These are phyloP conservation scores for Diaporthe citriasiana DNA, from an alignment of 2,329 filamentous ascomycete species.

Conservation along the genomic window DNA sequence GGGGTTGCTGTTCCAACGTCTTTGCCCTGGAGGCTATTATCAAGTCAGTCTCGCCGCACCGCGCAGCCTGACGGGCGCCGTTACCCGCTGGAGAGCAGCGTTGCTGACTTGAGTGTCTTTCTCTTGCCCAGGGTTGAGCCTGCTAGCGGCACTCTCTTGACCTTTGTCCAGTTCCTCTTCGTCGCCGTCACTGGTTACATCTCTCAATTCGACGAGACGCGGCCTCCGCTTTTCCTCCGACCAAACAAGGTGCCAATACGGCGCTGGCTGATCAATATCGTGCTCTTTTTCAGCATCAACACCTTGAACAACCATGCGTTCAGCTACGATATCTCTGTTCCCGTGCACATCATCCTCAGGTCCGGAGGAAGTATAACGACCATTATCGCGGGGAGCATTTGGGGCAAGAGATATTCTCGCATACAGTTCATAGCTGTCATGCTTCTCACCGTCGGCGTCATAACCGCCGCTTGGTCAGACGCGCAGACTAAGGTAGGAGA, in stretches of 20 bases:
- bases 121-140: slow-evolving; percentile 77
- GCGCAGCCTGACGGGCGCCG: background rate
- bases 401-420: slow-evolving; percentile 85
- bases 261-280: slow-evolving; percentile 90
- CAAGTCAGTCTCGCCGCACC: slow-evolving; percentile 74
- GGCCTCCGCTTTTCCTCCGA: slow-evolving; percentile 79
- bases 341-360: slow-evolving; percentile 95
- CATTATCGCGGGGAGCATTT: slow-evolving; percentile 89
- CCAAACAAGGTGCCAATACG: slow-evolving; percentile 84
- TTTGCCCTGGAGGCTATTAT: slow-evolving; percentile 96
- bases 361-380: slow-evolving; percentile 97
- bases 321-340: slow-evolving; percentile 95
- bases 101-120: slow-evolving; percentile 44
- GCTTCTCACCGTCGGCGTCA: slow-evolving; percentile 87
- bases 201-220: slow-evolving; percentile 77
- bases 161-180: slow-evolving; percentile 90
- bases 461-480: slow-evolving; percentile 91
- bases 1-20: slow-evolving; percentile 79
- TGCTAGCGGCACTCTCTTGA: slow-evolving; percentile 86
- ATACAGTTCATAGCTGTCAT: slow-evolving; percentile 86
- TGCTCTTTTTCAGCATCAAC: slow-evolving; percentile 93
- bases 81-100: slow-evolving; percentile 33
- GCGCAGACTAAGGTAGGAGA: slow-evolving; percentile 80
- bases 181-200: slow-evolving; percentile 84
- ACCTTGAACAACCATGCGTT: slow-evolving; percentile 98